phyloP scores from a whole-genome alignment of 768 basidiomycete genomes.

The Pisolithus sp. region DNA sequence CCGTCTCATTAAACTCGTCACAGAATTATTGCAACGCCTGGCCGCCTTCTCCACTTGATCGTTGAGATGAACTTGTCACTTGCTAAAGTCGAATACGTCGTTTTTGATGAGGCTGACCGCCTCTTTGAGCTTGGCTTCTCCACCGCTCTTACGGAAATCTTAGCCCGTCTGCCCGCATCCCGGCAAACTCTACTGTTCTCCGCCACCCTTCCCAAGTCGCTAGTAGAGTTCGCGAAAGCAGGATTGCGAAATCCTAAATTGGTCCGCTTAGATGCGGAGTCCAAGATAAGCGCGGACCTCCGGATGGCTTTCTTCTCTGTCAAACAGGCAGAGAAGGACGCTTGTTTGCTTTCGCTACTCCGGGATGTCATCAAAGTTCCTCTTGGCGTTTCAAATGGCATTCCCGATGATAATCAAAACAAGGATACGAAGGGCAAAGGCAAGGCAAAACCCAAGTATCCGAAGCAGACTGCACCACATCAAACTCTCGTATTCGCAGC shows the following conservation, averaged over 20 bases:
- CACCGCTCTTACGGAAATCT: slow-evolving; percentile 83
- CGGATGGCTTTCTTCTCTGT: slow-evolving; percentile 92
- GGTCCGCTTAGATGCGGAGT: slow-evolving; percentile 92
- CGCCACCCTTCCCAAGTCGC: slow-evolving; percentile 89
- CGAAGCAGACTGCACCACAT: slow-evolving; percentile 60
- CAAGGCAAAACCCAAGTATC: slow-evolving; percentile 43
- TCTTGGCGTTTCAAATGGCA: slow-evolving; percentile 31
- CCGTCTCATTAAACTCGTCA: slow-evolving; percentile 7
- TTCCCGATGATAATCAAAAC: slow-evolving; percentile 20
- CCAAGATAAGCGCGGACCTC: slow-evolving; percentile 90
- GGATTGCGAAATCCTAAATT: slow-evolving; percentile 91
- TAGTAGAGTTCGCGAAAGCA: slow-evolving; percentile 98
- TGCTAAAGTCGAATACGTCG: slow-evolving; percentile 78
- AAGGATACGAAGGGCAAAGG: slow-evolving; percentile 42
- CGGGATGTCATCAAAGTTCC: slow-evolving; percentile 86
- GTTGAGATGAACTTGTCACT: slow-evolving; percentile 97
- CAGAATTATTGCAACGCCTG: slow-evolving; percentile 96
- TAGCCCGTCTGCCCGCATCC: slow-evolving; percentile 77
- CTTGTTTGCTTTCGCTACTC: slow-evolving; percentile 75
- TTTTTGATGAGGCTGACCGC: slow-evolving; percentile 98
- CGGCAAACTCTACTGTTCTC: slow-evolving; percentile 95
- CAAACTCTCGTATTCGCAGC: slow-evolving; percentile 94
- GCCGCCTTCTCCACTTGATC: slow-evolving; percentile 90
- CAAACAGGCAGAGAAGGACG: slow-evolving; percentile 91
- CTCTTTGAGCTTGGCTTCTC: slow-evolving; percentile 99